Evolutionary conservation across 805 yeast species (phyloP).

Genomic region (Yamadazyma tumulicola): DNA sequence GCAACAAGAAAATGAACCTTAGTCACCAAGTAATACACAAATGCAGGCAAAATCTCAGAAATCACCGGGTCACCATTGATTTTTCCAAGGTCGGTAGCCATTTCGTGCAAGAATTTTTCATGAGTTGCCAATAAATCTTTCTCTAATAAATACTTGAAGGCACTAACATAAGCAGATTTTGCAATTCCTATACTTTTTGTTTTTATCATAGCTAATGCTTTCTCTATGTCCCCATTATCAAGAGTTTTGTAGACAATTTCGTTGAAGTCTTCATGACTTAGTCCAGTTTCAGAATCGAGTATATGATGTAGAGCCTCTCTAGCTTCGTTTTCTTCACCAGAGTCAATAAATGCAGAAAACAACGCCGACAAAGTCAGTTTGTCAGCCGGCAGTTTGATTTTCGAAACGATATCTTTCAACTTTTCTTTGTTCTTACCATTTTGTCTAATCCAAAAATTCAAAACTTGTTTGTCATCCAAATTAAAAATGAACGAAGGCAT

Average conservation of each 20-base stretch:
- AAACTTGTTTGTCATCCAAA: background rate
- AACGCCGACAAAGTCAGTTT: slow-evolving; percentile 32
- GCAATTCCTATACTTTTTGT: slow-evolving; percentile 18
- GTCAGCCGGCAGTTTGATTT: slow-evolving; percentile 12
- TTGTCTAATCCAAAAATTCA: slow-evolving; percentile 1
- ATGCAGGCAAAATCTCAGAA: slow-evolving; percentile 4
- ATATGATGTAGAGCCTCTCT: slow-evolving; percentile 28
- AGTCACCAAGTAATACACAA: slow-evolving; percentile 5
- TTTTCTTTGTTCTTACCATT: slow-evolving; percentile 1
- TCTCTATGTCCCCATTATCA: slow-evolving; percentile 19
- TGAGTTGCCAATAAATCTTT: background rate
- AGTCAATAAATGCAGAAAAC: slow-evolving; percentile 25
- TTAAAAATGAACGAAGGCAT: background rate
- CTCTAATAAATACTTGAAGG: slow-evolving; percentile 15
- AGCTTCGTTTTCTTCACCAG: slow-evolving; percentile 25
- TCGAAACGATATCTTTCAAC: background rate
- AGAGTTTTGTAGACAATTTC: slow-evolving; percentile 25
- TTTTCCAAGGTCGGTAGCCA: slow-evolving; percentile 2
- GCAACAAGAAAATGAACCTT: slow-evolving; percentile 2
- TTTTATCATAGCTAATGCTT: slow-evolving; percentile 21
- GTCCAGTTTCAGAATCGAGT: slow-evolving; percentile 24
- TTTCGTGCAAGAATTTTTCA: slow-evolving; percentile 5
- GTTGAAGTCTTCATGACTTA: slow-evolving; percentile 24
- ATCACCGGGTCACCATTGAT: slow-evolving; percentile 2
- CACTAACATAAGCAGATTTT: slow-evolving; percentile 22